phyloP scores from a whole-genome alignment of 2,329 filamentous ascomycete genomes.

The Fusarium hostae region DNA sequence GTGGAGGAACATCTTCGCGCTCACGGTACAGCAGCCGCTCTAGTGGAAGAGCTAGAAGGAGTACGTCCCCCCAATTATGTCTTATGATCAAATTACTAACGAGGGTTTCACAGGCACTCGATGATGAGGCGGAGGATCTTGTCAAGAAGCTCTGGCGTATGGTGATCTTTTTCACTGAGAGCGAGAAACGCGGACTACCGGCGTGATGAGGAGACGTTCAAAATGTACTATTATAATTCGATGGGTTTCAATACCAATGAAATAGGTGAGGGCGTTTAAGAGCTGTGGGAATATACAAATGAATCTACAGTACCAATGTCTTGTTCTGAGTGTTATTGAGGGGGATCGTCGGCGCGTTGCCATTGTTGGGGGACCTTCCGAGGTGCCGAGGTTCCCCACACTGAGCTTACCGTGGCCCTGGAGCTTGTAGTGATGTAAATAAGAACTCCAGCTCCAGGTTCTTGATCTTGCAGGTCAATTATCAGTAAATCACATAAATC shows the following conservation, averaged over 20 bases:
- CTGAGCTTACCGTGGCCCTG: constrained; percentile 25
- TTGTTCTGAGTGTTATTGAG: constrained; percentile 5
- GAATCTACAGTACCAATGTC: background rate
- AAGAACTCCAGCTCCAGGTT: constrained; percentile 7
- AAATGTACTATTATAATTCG: constrained; percentile 34
- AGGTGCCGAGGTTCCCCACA: constrained; percentile 49
- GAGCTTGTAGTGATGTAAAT: constrained; percentile 6
- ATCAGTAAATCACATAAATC: constrained; percentile 5
- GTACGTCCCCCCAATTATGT: constrained; percentile 62
- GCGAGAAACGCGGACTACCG: constrained; percentile 87
- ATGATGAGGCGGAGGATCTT: constrained; percentile 92
- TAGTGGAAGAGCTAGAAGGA: constrained; percentile 87
- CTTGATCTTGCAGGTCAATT: background rate
- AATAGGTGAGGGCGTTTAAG: constrained; percentile 14
- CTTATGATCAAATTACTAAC: constrained; percentile 26
- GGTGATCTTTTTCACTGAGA: constrained; percentile 97
- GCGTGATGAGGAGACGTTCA: constrained; percentile 56
- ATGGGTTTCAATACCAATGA: constrained; percentile 26
- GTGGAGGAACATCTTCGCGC: constrained; percentile 87
- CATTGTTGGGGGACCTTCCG: constrained; percentile 31
- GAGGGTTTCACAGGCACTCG: constrained; percentile 71
- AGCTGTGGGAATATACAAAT: constrained; percentile 21
- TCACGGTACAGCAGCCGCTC: constrained; percentile 77
- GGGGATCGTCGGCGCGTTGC: constrained; percentile 24
- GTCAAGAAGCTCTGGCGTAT: constrained; percentile 98